phyloP scores from a whole-genome alignment of 768 basidiomycete species.

The Cyathus striatus region DNA sequence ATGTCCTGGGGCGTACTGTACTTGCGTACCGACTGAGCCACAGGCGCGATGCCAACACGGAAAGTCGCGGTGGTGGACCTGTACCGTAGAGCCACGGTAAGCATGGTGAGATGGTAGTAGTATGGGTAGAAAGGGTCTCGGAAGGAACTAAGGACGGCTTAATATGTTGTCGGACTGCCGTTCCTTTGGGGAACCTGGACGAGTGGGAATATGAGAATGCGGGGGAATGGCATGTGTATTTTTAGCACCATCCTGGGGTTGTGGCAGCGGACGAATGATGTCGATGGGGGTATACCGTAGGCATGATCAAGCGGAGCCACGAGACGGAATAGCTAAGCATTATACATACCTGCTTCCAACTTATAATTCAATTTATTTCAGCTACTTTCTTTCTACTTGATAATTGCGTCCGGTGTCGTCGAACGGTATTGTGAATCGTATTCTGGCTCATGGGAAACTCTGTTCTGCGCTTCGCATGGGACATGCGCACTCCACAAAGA shows the following conservation, averaged over 20 bases:
- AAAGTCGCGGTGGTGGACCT: slow-evolving; percentile 12
- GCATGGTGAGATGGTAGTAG: slow-evolving; percentile 25
- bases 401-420: no score
- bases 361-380: no score
- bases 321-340: no score
- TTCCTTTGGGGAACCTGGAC: neutral
- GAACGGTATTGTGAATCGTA: no score
- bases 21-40: slow-evolving; percentile 12
- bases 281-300: no score
- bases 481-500: no score
- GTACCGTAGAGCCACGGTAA: slow-evolving; percentile 6
- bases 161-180: neutral
- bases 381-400: no score
- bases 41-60: slow-evolving; percentile 13
- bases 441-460: no score
- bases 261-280: no score
- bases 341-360: no score
- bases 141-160: neutral
- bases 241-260: neutral
- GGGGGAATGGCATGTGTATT: neutral
- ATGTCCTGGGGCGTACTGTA: slow-evolving; percentile 29
- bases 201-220: neutral
- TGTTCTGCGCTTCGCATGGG: no score
- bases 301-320: no score
- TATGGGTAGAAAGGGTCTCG: neutral